Percentiles rank a stretch among this genome's conserved stretches.
Conservation (phyloP, 352 stramenopile species). For the Phytopythium ostracodes region DNA sequence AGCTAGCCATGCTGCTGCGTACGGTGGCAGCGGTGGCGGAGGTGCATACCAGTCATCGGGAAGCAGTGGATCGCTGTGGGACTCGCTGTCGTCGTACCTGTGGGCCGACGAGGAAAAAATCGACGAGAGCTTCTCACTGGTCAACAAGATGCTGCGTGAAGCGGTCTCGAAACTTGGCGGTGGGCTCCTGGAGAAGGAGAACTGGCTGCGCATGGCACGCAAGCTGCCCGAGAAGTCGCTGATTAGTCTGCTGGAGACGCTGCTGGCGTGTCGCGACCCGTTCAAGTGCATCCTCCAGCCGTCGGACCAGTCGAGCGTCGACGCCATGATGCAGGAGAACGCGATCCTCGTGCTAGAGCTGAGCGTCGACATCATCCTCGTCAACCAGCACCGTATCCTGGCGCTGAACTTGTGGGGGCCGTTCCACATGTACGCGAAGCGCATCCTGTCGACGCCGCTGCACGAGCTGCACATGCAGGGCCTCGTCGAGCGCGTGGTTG, state of each 20-base stretch:
- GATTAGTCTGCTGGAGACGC: conserved; percentile 61
- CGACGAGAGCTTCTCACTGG: conserved; percentile 75
- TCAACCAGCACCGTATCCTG: conserved; percentile 77
- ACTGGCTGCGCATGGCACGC: conserved; percentile 79
- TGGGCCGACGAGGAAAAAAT: conserved; percentile 82
- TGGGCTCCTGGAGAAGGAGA: conserved; percentile 80
- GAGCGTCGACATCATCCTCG: conserved; percentile 80
- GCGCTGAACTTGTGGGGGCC: conserved; percentile 71
- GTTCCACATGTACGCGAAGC: conserved; percentile 78
- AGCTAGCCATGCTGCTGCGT: conserved; percentile 36
- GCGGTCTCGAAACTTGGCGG: conserved; percentile 65
- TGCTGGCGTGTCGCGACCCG: conserved; percentile 69
- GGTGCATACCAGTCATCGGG: conserved; percentile 8
- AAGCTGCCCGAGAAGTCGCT: conserved; percentile 67
- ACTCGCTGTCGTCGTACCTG: conserved; percentile 77
- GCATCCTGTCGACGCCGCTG: conserved; percentile 67
- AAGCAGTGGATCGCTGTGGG: conserved; percentile 69
- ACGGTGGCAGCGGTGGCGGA: conserved; percentile 27
- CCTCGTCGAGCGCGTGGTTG: conserved; percentile 78
- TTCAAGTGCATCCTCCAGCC: conserved; percentile 75
- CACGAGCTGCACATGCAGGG: conserved; percentile 75
- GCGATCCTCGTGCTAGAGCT: conserved; percentile 84
- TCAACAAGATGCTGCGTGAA: conserved; percentile 77
- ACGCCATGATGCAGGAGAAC: conserved; percentile 88
- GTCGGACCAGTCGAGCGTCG: conserved; percentile 36